Base-by-base conservation (phyloP, 305 asterid species). In the Rubia peregrina region DNA sequence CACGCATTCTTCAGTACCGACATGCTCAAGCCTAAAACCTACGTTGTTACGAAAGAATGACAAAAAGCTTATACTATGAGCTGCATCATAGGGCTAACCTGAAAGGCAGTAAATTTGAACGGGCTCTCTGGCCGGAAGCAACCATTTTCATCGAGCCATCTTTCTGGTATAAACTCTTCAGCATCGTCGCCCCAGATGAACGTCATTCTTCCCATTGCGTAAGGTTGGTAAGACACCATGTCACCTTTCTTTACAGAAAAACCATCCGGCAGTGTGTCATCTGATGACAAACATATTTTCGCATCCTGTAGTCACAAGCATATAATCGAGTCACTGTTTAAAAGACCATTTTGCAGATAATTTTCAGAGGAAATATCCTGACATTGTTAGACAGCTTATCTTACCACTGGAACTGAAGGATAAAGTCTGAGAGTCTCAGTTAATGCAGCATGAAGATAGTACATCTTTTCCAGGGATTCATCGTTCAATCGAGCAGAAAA, bases 351-450 rank as follows among this genome's bases (percentile, higher is more conserved):
- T 43, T 30, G 44, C 59, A 21, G 38, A 44, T 8, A 43, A 64
- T 17, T 38, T 3, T 38, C 43, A 44, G 30, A 22, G 49, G 33
- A 41, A 42, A 30, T 7, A 9, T 44, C 44, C 10, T 6, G 6
- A 49, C 36, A 24, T 33, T 40, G 12, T 17, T 22, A 53, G 2
- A 40, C 65, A 76, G 38, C 71, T 33, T 36, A 73, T 79, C 71
- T 80, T 87, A 91, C 95, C 91, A 86, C 89, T 21, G 96, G 96
- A 61, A 87, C 91, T 14, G 89, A 80, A 71, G 96, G 97, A 77
- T 89, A 86, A 14, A 90, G 88, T 48, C 97, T 76, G 65, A 88
- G 89, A 30, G 97, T 87, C 84, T 89, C 96, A 0, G 87, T 81
- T 30, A 89, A 63, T 33, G 90, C 81, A 41, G 95, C 90, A 64